Evolutionary conservation across 495 filamentous ascomycete genomes (phyloP).

Genomic region (Tetracladium setigerum): DNA sequence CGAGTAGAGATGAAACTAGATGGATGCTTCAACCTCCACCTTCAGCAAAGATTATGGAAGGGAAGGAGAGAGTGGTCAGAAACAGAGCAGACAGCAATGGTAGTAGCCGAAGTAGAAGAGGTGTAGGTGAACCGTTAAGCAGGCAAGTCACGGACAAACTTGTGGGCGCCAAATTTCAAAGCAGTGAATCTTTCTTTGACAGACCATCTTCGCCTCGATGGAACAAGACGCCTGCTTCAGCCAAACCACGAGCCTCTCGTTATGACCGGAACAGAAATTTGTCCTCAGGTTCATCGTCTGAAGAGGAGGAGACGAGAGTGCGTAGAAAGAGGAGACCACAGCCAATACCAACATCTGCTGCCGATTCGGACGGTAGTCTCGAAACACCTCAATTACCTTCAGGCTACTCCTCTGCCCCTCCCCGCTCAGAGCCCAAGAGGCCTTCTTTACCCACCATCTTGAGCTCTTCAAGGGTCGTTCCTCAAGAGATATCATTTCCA

Average conservation of each 20-base stretch:
- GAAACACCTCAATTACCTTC: slow-evolving; percentile 6
- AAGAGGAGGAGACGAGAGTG: not conserved
- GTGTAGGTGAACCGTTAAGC: slow-evolving; percentile 24
- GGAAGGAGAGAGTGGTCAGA: slow-evolving; percentile 55
- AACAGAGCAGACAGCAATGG: slow-evolving; percentile 41
- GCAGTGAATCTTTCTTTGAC: slow-evolving; percentile 13
- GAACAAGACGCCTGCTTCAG: slow-evolving; percentile 2
- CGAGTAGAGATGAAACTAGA: slow-evolving; percentile 55
- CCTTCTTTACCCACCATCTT: slow-evolving; percentile 12
- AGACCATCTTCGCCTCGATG: too few relatives aligned
- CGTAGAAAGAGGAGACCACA: slow-evolving; percentile 12
- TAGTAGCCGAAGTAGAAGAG: slow-evolving; percentile 23
- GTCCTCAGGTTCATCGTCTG: slow-evolving; percentile 7
- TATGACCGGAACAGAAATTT: slow-evolving; percentile 12
- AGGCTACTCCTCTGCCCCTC: too few relatives aligned
- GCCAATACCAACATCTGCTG: slow-evolving; percentile 9
- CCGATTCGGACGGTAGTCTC: slow-evolving; percentile 3
- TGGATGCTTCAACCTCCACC: slow-evolving; percentile 94
- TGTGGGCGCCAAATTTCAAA: slow-evolving; percentile 25
- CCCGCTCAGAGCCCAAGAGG: not conserved
- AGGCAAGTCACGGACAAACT: slow-evolving; percentile 29
- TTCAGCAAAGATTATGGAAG: slow-evolving; percentile 76
- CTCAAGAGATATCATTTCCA: slow-evolving; percentile 7
- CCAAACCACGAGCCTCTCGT: not conserved
- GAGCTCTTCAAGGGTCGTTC: slow-evolving; percentile 9